A percentile compares a stretch with the other conserved stretches of the same genome.
phyloP scores from a whole-genome alignment of 495 filamentous ascomycete genomes.

The Tuber umbilicatum region DNA sequence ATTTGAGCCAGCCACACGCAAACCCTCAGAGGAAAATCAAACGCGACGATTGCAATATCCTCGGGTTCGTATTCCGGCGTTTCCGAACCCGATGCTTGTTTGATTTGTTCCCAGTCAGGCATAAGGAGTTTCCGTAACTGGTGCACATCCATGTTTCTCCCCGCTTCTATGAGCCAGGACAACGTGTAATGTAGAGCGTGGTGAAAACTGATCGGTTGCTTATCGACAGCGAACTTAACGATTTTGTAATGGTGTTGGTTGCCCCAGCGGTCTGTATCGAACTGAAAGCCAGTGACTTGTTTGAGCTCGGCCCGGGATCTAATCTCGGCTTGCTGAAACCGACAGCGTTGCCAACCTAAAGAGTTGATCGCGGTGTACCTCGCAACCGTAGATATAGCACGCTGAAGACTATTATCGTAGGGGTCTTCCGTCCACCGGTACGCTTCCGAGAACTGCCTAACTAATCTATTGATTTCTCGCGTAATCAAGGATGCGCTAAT shows the following conservation, averaged over 20 bases:
- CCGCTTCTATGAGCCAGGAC: constrained; percentile 94
- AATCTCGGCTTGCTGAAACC: constrained; percentile 83
- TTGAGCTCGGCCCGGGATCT: constrained; percentile 79
- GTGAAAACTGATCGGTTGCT: constrained; percentile 91
- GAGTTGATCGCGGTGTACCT: constrained; percentile 76
- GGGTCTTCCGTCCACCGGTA: constrained; percentile 60
- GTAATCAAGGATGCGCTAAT: constrained; percentile 92
- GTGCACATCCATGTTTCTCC: constrained; percentile 62
- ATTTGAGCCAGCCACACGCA: constrained; percentile 97
- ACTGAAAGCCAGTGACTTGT: constrained; percentile 66
- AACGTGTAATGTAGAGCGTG: constrained; percentile 93
- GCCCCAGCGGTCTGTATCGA: constrained; percentile 55
- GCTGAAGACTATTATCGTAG: constrained; percentile 56
- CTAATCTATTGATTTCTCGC: constrained; percentile 85
- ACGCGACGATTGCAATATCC: constrained; percentile 76
- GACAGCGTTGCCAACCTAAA: constrained; percentile 74
- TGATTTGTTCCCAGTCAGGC: constrained; percentile 32
- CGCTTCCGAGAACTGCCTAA: constrained; percentile 77
- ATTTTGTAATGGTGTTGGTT: constrained; percentile 51
- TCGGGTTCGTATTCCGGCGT: constrained; percentile 52
- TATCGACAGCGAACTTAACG: constrained; percentile 79
- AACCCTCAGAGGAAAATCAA: constrained; percentile 87
- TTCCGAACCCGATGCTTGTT: constrained; percentile 7
- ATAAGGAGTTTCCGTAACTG: constrained; percentile 58
- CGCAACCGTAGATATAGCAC: constrained; percentile 69